Evolutionary conservation across 2,329 filamentous ascomycete genomes (phyloP), one percentile per base, ranked within the genome.

Genomic region (Akanthomyces lecanii): DNA sequence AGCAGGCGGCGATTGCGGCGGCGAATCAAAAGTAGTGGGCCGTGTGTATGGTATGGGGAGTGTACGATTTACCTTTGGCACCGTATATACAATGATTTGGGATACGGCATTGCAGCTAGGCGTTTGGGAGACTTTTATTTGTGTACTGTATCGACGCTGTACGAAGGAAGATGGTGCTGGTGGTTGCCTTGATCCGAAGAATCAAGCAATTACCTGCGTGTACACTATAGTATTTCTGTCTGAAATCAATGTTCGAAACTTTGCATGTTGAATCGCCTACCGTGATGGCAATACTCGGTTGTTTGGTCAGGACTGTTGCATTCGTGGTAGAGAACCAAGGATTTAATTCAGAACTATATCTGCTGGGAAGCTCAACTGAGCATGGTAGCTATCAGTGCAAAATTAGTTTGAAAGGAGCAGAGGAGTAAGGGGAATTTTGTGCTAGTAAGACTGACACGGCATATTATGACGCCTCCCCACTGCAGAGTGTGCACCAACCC

Each of bases 1-100:
- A 76, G 65, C 72, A 75, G 67, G 62, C 67, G 69, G 67, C 67
- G 69, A 61, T 66, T 69, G 64, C 63, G 65, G 63, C 61, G 42
- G 52, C 60, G 60, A 62, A 59, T 16, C 61, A 52, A 45, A 57
- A 52, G 45, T 63, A 40, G 55, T 21, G 23, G n/a, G 8, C 25
- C 2, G 48, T 23, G n/a, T 14, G 10, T 6, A 5, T 10, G 44
- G 44, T 25, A 47, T 4, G n/a, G n/a, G 11, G 44, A 47, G 23
- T n/a, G n/a, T 14, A 47, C 11, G 8, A n/a, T 25, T 23, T 47
- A 14, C 47, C 5, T 30, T 25, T 23, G 33, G 28, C 11, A 30
- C 48, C 36, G 58, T 61, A 12, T n/a, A 53, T 52, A 36, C 48
- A 11, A 10, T 5, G 12, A 11, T 61, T 54, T 53, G 23, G 47